Conservation (phyloP, 305 asterid species). For the Ilex paraguariensis region DNA sequence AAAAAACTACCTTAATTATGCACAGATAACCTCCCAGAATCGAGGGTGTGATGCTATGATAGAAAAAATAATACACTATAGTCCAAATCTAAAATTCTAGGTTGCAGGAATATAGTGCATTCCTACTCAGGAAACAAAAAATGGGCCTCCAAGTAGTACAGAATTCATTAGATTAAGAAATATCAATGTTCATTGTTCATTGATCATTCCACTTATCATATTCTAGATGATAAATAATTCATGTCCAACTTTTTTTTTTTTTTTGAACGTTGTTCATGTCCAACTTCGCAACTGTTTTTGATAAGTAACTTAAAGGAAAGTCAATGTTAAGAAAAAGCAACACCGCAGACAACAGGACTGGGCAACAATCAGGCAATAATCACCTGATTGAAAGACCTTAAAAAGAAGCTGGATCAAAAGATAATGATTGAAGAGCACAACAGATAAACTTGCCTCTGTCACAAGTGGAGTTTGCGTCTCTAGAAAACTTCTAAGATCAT, state of each 20-base stretch:
- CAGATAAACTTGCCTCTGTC: constrained; percentile 53
- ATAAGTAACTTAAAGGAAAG: background rate
- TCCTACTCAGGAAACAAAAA: no score
- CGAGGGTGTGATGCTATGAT: no score
- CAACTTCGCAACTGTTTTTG: background rate
- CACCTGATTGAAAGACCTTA: constrained; percentile 9
- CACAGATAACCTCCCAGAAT: no score
- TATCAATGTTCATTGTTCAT: no score
- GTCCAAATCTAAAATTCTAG: no score
- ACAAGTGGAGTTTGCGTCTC: constrained; percentile 57
- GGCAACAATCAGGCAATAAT: background rate
- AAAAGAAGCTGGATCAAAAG: constrained; percentile 17
- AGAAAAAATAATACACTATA: no score
- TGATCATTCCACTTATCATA: no score
- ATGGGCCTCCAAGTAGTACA: no score
- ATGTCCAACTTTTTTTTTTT: background rate
- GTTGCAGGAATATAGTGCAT: no score
- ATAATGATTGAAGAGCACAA: constrained; percentile 10
- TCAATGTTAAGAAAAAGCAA: background rate
- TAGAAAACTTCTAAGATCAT: constrained; percentile 50
- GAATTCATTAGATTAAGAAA: no score
- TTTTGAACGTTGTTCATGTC: background rate
- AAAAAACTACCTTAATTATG: no score
- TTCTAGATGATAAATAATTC: background rate
- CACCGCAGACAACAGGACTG: no score